These are phyloP conservation scores for Pisolithus albus DNA, from an alignment of 768 basidiomycete genomes.

Conservation along the genomic window DNA sequence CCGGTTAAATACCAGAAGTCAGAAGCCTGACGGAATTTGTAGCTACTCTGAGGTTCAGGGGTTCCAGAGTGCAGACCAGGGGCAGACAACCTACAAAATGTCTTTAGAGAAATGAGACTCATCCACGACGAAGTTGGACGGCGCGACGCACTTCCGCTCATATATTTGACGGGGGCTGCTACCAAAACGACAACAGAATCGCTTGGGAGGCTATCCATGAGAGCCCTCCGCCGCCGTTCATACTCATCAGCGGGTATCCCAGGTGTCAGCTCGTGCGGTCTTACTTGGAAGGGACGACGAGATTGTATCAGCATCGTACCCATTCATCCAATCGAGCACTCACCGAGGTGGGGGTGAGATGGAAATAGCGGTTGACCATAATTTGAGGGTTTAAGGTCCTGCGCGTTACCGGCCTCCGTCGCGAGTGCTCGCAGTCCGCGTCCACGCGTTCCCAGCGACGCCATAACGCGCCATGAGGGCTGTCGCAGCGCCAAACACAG, in stretches of 20 bases:
- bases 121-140: slow-evolving; percentile 4
- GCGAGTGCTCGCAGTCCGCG: slow-evolving; percentile 23
- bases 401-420: slow-evolving; percentile 23
- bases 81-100: slow-evolving; percentile 60
- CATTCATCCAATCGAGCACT: slow-evolving; percentile 15
- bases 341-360: slow-evolving; percentile 80
- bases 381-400: slow-evolving; percentile 55
- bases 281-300: slow-evolving; percentile 32
- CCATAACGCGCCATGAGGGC: neutral
- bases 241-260: slow-evolving; percentile 78
- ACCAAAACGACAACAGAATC: slow-evolving; percentile 69
- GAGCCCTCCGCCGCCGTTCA: slow-evolving; percentile 53
- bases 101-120: slow-evolving; percentile 29
- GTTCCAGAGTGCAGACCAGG: slow-evolving; percentile 3
- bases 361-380: slow-evolving; percentile 74
- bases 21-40: slow-evolving; percentile 89
- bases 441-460: neutral
- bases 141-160: slow-evolving; percentile 63
- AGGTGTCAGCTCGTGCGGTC: slow-evolving; percentile 66
- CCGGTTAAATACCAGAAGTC: slow-evolving; percentile 97
- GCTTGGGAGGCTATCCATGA: slow-evolving; percentile 73
- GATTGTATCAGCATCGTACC: slow-evolving; percentile 1
- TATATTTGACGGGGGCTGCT: slow-evolving; percentile 78
- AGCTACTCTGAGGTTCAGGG: slow-evolving; percentile 42
- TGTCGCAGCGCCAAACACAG: slow-evolving; percentile 11